Conservation (phyloP, 1,139 yeast species). For the Pichia terricola region DNA sequence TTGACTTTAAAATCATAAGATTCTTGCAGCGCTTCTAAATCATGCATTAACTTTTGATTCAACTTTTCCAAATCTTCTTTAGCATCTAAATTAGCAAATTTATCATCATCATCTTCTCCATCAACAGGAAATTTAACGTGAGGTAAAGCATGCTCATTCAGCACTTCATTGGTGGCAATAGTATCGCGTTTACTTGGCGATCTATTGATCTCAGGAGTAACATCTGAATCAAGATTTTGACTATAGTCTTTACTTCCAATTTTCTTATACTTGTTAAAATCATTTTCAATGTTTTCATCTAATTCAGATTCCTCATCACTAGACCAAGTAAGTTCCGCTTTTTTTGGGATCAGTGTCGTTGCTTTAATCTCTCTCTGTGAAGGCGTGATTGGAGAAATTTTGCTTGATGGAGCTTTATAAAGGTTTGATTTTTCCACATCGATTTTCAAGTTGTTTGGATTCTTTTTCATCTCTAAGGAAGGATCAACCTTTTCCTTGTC, state of each 20-base stretch:
- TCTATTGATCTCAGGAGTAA: constrained; percentile 3
- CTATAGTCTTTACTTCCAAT: neutral
- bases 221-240: neutral
- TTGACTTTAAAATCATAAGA: constrained; percentile 1
- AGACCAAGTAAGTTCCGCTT: constrained; percentile 74
- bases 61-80: neutral
- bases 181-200: constrained; percentile 11
- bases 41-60: constrained; percentile 5
- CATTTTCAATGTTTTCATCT: neutral
- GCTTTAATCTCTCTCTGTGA: constrained; percentile 38
- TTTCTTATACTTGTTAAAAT: neutral
- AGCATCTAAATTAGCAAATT: neutral
- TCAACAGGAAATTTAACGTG: constrained; percentile 12
- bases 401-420: neutral
- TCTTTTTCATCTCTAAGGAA: neutral
- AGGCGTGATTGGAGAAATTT: constrained; percentile 17
- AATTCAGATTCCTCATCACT: constrained; percentile 59
- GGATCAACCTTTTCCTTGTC: neutral
- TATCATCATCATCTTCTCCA: constrained; percentile 2
- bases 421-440: constrained; percentile 7
- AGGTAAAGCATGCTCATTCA: constrained; percentile 12
- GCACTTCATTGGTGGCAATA: constrained; percentile 11
- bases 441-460: constrained; percentile 1
- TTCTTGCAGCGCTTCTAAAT: constrained; percentile 5
- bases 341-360: constrained; percentile 63